These are phyloP conservation scores for Echria macrotheca DNA, from an alignment of 495 filamentous ascomycete species.

Conservation along the genomic window DNA sequence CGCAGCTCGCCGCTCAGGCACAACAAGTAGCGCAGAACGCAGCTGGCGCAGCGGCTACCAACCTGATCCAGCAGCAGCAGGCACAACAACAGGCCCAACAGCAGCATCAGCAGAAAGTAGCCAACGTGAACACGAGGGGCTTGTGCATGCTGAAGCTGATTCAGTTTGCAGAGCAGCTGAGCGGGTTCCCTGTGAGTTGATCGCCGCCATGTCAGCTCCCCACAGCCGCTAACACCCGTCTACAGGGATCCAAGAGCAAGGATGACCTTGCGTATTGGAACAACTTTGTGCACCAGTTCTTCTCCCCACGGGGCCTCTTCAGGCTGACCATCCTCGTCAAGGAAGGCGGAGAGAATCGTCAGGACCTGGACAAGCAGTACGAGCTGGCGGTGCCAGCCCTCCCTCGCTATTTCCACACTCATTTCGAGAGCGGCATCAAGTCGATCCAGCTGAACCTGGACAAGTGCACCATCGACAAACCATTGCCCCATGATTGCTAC, in stretches of 20 bases:
- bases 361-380: constrained; percentile 59
- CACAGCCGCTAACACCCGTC: no score
- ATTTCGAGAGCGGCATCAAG: constrained; percentile 76
- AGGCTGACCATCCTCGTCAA: constrained; percentile 52
- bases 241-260: constrained; percentile 49
- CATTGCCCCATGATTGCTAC: constrained; percentile 55
- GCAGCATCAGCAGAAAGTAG: constrained; percentile 43
- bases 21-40: constrained; percentile 38
- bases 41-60: constrained; percentile 23
- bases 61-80: constrained; percentile 29
- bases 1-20: constrained; percentile 33
- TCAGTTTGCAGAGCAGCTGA: constrained; percentile 65
- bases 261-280: constrained; percentile 69
- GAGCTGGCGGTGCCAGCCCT: constrained; percentile 71
- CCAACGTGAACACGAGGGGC: constrained; percentile 52
- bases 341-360: constrained; percentile 38
- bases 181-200: constrained; percentile 55
- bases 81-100: constrained; percentile 38
- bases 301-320: constrained; percentile 63
- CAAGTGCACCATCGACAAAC: constrained; percentile 48
- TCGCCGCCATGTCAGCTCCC: background rate
- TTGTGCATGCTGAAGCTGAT: constrained; percentile 58
- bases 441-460: constrained; percentile 73
- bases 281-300: constrained; percentile 68
- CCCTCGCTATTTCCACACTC: constrained; percentile 73